Evolutionary conservation across 441 rosid species (phyloP), one percentile per base, ranked within the genome.

Genomic region (Populus tomentosa): DNA sequence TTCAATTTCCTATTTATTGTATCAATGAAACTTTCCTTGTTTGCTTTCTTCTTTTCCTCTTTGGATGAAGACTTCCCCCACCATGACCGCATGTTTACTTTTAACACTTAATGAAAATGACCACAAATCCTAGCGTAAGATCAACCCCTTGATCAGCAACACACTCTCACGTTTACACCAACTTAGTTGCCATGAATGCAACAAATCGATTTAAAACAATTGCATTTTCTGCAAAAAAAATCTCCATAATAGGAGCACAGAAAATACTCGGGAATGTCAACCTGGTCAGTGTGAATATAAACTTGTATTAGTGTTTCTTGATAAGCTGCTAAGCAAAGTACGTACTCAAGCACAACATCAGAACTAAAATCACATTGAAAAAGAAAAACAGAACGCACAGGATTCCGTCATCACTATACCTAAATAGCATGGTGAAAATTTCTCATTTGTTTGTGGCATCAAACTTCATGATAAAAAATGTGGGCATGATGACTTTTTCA

Each of bases 61-160:
- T 88, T 90, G 70, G 87, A 87, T 61, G 92, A 90, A 53, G 89
- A 83, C 82, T 86, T 90, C 63, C 87, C 87, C 89, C 91, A 91
- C 82, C 82, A 82, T 56, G 88, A 86, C 78, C 84, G 91, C 95
- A 89, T 90, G 78, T 81, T 87, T 80, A 56, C 32, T 70, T 61
- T 33, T 23, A 30, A 18, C 24, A 56, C 24, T 36, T 6, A 42
- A 32, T 73, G 28, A 30, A 61, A 50, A 77, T 50, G 26, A 61
- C n/a, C 21, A 62, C 73, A 80, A 82, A 64, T 63, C 75, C 84
- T 71, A 84, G 80, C 83, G 69, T 63, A 66, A 70, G 73, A 80
- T 68, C 69, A 64, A 70, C 71, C 74, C 75, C 32, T 30, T 30
- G 74, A 78, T 42, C 32, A 30, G 32, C 32, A 30, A 30, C 32